phyloP scores from a whole-genome alignment of 371 early-diverging fungal genomes.

The Mucor irregularis region DNA sequence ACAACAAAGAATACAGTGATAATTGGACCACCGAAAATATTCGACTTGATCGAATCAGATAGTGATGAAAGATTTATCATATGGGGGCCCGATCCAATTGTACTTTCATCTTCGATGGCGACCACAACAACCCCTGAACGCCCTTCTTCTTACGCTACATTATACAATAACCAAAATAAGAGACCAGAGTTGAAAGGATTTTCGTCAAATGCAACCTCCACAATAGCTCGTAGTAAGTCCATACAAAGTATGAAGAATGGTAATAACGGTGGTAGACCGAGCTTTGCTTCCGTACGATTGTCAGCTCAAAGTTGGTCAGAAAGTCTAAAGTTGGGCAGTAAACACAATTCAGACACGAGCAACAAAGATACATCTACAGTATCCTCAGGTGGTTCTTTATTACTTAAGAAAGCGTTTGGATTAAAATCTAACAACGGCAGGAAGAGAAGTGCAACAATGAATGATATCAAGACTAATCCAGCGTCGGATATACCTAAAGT shows the following conservation, averaged over 20 bases:
- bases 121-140: conserved; percentile 22
- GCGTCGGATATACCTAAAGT: conserved; percentile 35
- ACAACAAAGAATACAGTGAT: background rate
- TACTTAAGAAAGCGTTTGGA: conserved; percentile 28
- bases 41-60: conserved; percentile 54
- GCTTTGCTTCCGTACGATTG: conserved; percentile 14
- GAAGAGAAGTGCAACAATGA: conserved; percentile 4
- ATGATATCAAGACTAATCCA: background rate
- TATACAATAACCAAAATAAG: conserved; percentile 19
- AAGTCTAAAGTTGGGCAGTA: conserved; percentile 7
- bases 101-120: conserved; percentile 39
- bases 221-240: conserved; percentile 6
- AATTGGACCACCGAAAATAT: conserved; percentile 45
- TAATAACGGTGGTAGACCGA: background rate
- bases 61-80: conserved; percentile 58
- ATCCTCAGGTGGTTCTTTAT: conserved; percentile 7
- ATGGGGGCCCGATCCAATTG: conserved; percentile 53
- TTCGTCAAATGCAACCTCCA: conserved; percentile 37
- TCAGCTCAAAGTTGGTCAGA: conserved; percentile 22
- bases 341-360: background rate
- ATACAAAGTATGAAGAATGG: conserved; percentile 1
- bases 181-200: conserved; percentile 32
- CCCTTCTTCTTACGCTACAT: conserved; percentile 23
- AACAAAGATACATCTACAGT: conserved; percentile 3
- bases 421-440: conserved; percentile 9